Evolutionary conservation across 1,284 basidiomycete species (phyloP).

Genomic region (Sanguinoderma infundibulare): DNA sequence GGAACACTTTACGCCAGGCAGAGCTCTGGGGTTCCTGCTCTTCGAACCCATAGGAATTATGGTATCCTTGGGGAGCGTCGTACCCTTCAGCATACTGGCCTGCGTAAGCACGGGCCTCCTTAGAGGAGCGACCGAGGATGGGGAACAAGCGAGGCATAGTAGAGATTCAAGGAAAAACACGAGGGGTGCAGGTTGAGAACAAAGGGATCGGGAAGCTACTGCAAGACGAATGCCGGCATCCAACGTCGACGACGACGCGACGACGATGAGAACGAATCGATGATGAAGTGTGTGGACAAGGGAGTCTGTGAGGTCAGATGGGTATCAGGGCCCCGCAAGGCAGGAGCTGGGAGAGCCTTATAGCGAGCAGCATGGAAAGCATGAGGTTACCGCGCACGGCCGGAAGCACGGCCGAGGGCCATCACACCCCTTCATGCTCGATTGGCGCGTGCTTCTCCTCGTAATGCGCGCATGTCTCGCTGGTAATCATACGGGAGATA

Average conservation of each 20-base stretch:
- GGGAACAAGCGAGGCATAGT: slow-evolving; percentile 37
- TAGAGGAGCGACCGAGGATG: slow-evolving; percentile 34
- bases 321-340: slow-evolving; percentile 14
- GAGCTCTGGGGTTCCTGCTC: slow-evolving; percentile 29
- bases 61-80: slow-evolving; percentile 27
- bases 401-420: slow-evolving; percentile 23
- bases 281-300: slow-evolving; percentile 10
- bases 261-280: slow-evolving; percentile 5
- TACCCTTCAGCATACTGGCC: slow-evolving; percentile 27
- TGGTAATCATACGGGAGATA: slow-evolving; percentile 15
- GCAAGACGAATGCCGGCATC: slow-evolving; percentile 25
- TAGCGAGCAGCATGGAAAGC: slow-evolving; percentile 30
- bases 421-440: slow-evolving; percentile 15
- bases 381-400: slow-evolving; percentile 34
- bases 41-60: slow-evolving; percentile 29
- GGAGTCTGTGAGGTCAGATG: slow-evolving; percentile 13
- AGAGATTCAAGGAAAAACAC: not conserved
- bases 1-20: slow-evolving; percentile 33
- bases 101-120: slow-evolving; percentile 25
- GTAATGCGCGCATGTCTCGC: slow-evolving; percentile 12
- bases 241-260: slow-evolving; percentile 16
- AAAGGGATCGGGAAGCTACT: slow-evolving; percentile 15
- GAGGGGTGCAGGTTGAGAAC: not conserved
- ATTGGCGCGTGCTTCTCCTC: slow-evolving; percentile 13
- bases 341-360: slow-evolving; percentile 19